Conservation (phyloP, 1,284 basidiomycete species). For the Melanopsichium pennsylvanicum region DNA sequence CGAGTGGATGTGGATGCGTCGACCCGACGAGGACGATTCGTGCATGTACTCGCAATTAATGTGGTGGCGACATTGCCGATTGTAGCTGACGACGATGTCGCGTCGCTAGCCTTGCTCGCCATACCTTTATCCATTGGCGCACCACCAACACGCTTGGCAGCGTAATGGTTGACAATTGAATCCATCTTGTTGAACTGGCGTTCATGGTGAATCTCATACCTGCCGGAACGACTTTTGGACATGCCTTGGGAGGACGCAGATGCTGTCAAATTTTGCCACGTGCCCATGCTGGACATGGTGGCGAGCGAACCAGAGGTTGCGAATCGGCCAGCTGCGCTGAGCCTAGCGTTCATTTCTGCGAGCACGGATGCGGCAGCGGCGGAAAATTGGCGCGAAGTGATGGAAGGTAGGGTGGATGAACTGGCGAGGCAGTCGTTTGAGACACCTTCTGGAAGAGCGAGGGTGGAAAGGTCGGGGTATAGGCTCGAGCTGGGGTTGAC, state of each 20-base stretch:
- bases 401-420: constrained; percentile 39
- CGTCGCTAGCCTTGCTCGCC: background rate
- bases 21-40: constrained; percentile 7
- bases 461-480: constrained; percentile 29
- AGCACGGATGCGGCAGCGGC: constrained; percentile 45
- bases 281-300: constrained; percentile 25
- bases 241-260: constrained; percentile 28
- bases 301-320: constrained; percentile 24
- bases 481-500: constrained; percentile 18
- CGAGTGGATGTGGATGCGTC: constrained; percentile 38
- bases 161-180: constrained; percentile 52
- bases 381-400: constrained; percentile 40
- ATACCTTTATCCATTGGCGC: background rate
- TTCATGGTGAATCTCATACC: constrained; percentile 49
- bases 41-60: constrained; percentile 11
- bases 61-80: background rate
- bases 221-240: constrained; percentile 26
- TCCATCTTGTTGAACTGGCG: constrained; percentile 52
- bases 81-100: background rate
- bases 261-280: constrained; percentile 22
- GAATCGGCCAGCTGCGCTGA: constrained; percentile 36
- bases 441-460: constrained; percentile 19
- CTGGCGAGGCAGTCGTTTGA: constrained; percentile 21
- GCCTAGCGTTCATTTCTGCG: constrained; percentile 52
- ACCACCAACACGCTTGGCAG: constrained; percentile 36